Base-by-base conservation (phyloP, 2,329 filamentous ascomycete genomes). In the Fusarium sulawesiense region DNA sequence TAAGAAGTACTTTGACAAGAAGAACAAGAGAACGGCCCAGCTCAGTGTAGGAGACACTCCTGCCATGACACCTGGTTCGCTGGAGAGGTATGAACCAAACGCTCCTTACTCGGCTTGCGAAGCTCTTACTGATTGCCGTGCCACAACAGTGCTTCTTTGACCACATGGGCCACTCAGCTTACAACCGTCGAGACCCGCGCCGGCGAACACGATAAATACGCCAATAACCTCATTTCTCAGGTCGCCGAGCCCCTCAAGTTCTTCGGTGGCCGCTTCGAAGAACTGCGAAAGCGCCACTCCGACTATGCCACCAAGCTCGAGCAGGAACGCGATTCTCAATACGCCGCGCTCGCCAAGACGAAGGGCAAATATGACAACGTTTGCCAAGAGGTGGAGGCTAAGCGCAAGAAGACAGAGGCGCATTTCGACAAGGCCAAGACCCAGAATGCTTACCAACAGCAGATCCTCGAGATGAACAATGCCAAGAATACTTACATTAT, bases 401-500 rank as follows among this genome's bases (percentile, higher is more conserved):
- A 92, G 80, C 91, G 96, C 76, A 98, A 98, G 84, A 99, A 99
- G 86, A 90, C 92, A 53, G 96, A 99, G 76, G 92, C 92, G 48
- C 90, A 94, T n/a, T 97, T 96, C 76, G 95, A 98, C 79, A 98
- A 97, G 82, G 83, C 89, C 68, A 99, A 98, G 83, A 94, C 95
- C 10, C 93, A 97, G 78, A 91, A 89, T 78, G 90, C 93, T 40
- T 99, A 97, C 80, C 93, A 97, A 76, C 93, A 97, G 78, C 95
- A 98, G 80, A 86, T 97, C 64, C 83, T 91, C 64, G 96, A 99
- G 74, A 98, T 98, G 96, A 93, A 96, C 81, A 99, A 99, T 78
- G 88, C 92, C 79, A 99, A 99, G 85, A 99, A 99, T 79, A 94
- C 92, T n/a, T 99, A 99, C 78, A 84, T 99, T 66, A 97, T 99